phyloP scores from a whole-genome alignment of 75 land plant species.

The Pseudotsuga menziesii region DNA sequence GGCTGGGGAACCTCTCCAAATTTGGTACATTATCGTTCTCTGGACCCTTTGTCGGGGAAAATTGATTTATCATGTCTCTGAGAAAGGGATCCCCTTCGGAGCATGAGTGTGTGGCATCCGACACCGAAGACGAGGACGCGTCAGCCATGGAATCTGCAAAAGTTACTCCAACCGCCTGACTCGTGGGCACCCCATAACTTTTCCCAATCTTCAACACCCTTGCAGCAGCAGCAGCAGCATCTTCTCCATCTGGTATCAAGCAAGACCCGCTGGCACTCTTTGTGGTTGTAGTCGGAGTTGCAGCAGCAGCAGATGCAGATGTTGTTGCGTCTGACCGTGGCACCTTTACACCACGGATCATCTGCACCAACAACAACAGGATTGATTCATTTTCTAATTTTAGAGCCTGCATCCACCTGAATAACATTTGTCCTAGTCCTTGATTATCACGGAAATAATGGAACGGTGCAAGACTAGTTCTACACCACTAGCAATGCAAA shows the following conservation, averaged over 20 bases:
- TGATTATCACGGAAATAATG: not conserved
- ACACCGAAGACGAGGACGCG: slow-evolving; percentile 6
- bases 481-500: too few species aligned
- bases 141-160: slow-evolving; percentile 6
- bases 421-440: not conserved
- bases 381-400: slow-evolving; percentile 3
- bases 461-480: too few species aligned
- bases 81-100: slow-evolving; percentile 5
- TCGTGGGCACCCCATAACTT: slow-evolving; percentile 9
- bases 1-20: slow-evolving; percentile 9
- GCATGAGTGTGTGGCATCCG: slow-evolving; percentile 2
- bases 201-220: not conserved
- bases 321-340: slow-evolving; percentile 7
- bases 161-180: slow-evolving; percentile 1
- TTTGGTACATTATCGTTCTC: not conserved
- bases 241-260: not conserved
- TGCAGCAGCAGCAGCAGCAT: not conserved
- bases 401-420: not conserved
- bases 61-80: not conserved
- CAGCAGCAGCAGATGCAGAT: not conserved
- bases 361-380: slow-evolving; percentile 15
- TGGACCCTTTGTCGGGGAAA: not conserved
- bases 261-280: not conserved
- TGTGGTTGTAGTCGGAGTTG: not conserved
- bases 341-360: slow-evolving; percentile 60